Base-by-base conservation (phyloP, 129 eudicot genomes). In the Oenanthe sinensis region DNA sequence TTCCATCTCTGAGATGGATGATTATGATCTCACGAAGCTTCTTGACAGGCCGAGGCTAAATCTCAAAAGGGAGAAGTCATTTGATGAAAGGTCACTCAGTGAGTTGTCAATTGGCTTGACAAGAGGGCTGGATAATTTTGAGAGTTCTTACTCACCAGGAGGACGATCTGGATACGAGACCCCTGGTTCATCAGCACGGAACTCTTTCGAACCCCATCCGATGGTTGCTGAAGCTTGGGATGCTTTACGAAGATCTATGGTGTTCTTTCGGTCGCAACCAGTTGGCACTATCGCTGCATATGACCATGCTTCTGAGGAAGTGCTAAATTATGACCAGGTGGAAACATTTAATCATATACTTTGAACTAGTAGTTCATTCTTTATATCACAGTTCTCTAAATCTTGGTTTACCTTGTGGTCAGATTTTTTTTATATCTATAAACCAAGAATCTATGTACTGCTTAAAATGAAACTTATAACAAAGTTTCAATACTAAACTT, bases 201-300 rank as follows among this genome's bases (percentile, higher is more conserved):
- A 87, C 84, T 91, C 98, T 79, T 95, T 91, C 69, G 98, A 95
- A 83, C 98, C 98, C 9, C 98, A 95, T 78, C 98, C 98, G 4
- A 90, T 91, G 93, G 87, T 95, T 81, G 97, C 94, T 37, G 97
- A 95, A 80, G 98, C 98, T 26, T 95, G 98, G 98, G 98, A 95
- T 12, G 88, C 98, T 73, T 92, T 95, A 69, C 86, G 98, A 13
- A 81, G 97, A 49, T 90, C 98, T 16, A 45, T 95, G 89, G 98
- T 95, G 28, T 72, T 84, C 84, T 91, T 95, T 68, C 82, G 97
- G 28, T 91, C 88, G 36, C 98, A 95, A 79, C 98, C 98, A 5
- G 98, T 95, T 79, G 98, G 98, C 65, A 95, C 98, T 8, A 90
- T 95, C 77, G 98, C 97, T 55, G 98, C 98, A 26, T 87, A 85